These are phyloP conservation scores for Nasturtium officinale DNA, from an alignment of 345 rosid species.

Conservation along the genomic window DNA sequence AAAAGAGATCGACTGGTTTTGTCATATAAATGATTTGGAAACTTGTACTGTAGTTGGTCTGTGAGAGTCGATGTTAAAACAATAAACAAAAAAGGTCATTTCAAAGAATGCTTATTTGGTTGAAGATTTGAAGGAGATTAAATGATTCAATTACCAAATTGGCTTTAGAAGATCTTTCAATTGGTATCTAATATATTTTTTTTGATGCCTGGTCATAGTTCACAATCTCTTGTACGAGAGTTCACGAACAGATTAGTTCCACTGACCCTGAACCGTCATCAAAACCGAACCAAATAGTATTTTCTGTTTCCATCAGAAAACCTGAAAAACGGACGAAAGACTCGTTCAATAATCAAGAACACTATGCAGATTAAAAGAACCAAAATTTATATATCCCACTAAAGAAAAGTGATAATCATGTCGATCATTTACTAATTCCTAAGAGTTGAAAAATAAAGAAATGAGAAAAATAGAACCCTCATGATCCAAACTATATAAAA, in stretches of 20 bases:
- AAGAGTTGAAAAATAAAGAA: not conserved
- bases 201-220: not conserved
- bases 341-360: not conserved
- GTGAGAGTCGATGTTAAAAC: not conserved
- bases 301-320: not conserved
- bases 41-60: conserved; percentile 20
- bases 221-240: not conserved
- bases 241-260: not conserved
- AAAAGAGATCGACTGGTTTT: not conserved
- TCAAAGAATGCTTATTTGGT: not conserved
- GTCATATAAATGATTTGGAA: conserved; percentile 19
- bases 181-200: not conserved
- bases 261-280: not conserved
- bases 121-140: not conserved
- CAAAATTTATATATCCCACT: conserved; percentile 23
- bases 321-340: not conserved
- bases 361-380: not conserved
- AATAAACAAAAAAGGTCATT: not conserved
- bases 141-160: conserved; percentile 1
- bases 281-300: not conserved
- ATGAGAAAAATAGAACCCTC: not conserved
- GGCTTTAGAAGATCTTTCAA: not conserved
- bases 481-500: conserved; percentile 1
- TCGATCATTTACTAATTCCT: conserved; percentile 20
- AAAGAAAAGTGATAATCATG: conserved; percentile 1